Evolutionary conservation across 495 filamentous ascomycete genomes (phyloP).

Genomic region (Amorphotheca resinae): DNA sequence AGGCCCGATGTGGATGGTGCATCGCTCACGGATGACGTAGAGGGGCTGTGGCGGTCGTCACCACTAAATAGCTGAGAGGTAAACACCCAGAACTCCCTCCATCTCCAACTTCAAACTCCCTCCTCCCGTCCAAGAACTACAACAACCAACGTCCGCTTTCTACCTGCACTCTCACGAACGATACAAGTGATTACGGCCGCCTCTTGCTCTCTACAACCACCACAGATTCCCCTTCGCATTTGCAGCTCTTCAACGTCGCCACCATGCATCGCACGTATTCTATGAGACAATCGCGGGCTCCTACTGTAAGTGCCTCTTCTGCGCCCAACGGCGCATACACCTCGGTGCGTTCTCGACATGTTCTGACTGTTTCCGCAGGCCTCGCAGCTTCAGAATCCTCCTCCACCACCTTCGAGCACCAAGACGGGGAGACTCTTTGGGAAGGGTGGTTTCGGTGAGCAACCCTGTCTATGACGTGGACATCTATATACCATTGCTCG

Average conservation of each 20-base stretch:
- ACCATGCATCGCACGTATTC: slow-evolving; percentile 97
- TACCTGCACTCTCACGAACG: no score
- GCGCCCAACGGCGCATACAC: neutral
- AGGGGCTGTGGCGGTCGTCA: no score
- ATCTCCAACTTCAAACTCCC: no score
- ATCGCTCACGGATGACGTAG: no score
- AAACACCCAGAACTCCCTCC: no score
- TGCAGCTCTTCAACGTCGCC: no score
- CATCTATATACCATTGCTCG: neutral
- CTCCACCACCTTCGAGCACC: slow-evolving; percentile 79
- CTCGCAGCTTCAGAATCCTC: slow-evolving; percentile 82
- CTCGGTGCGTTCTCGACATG: neutral
- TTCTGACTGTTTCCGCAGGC: slow-evolving; percentile 26
- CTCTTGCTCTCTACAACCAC: no score
- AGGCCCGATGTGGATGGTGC: no score
- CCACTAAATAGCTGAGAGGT: no score
- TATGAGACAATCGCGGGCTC: slow-evolving; percentile 91
- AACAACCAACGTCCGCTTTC: neutral
- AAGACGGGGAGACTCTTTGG: slow-evolving; percentile 86
- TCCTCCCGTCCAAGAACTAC: neutral
- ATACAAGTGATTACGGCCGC: no score
- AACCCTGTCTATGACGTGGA: slow-evolving; percentile 8
- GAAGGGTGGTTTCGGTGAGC: slow-evolving; percentile 63
- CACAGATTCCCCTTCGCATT: no score
- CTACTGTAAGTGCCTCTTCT: slow-evolving; percentile 38